Evolutionary conservation across 805 yeast genomes (phyloP), one percentile per base, ranked within the genome.

Genomic region (Tetrapisispora fleetii): DNA sequence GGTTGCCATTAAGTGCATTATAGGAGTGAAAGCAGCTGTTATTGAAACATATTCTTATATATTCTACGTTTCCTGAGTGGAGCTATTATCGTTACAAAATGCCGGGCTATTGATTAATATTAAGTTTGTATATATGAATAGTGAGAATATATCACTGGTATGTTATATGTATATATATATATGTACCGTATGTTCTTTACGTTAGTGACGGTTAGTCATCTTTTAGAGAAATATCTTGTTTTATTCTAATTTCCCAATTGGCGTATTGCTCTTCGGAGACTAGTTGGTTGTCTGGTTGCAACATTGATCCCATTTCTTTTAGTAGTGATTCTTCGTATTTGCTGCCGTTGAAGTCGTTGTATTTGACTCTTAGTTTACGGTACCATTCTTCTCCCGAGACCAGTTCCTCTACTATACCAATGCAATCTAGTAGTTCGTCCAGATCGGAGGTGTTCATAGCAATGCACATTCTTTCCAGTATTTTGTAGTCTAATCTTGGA

Each of bases 381-480:
- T 78, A 73, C 91, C 95, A 85, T 39, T 75, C 72, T 52, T 76
- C 80, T 43, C 76, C 76, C 28, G 72, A 71, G 35, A 83, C 70
- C 48, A 82, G 62, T 40, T 73, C 77, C 40, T 74, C 74, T 0
- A 81, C 79, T 24, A 81, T 63, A 14, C 68, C 73, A 16, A 77
- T 66, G 75, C 85, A 80, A 18, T 73, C 68, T 17, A 68, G 63
- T 48, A 84, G 63, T 37, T 79, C 83, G 36, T 71, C 63, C 43
- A 71, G 38, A 60, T 67, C 74, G 59, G 40, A 74, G 58, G 19
- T 79, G 75, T 17, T 83, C 87, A 55, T 74, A 65, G 73, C 64
- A 21, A 65, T 65, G 47, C 77, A 75, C 60, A 84, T 67, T 36
- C 75, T 77, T 37, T 75, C 73, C 40, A 76, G 64, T 11, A 80